Evolutionary conservation across 2,329 filamentous ascomycete genomes (phyloP).

Genomic region (Aspergillus luchuensis): DNA sequence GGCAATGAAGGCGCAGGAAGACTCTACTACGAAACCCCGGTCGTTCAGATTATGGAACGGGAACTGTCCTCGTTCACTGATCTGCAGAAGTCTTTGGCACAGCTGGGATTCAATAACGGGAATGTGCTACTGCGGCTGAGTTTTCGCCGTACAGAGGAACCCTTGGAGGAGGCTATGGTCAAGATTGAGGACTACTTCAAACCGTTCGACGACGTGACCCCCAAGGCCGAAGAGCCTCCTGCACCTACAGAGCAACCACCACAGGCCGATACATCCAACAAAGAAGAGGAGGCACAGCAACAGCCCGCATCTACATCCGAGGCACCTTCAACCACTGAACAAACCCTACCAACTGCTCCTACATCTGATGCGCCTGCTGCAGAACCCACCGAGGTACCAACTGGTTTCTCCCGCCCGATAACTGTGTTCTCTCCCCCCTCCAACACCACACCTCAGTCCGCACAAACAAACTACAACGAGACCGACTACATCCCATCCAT

Average conservation of each 20-base stretch:
- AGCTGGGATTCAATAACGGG: conserved; percentile 84
- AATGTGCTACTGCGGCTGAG: conserved; percentile 75
- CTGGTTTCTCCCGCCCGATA: conserved; percentile 53
- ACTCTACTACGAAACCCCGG: conserved; percentile 84
- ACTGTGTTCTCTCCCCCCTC: conserved; percentile 77
- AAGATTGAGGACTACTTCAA: conserved; percentile 78
- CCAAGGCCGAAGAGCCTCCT: conserved; percentile 25
- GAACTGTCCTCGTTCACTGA: conserved; percentile 76
- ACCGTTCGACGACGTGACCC: conserved; percentile 38
- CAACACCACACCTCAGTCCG: conserved; percentile 73
- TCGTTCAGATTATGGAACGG: conserved; percentile 79
- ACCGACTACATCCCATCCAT: conserved; percentile 79
- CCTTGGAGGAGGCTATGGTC: conserved; percentile 80
- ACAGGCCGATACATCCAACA: conserved; percentile 12
- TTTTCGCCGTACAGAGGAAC: conserved; percentile 74
- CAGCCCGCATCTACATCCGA: conserved; percentile 16
- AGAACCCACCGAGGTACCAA: conserved; percentile 27
- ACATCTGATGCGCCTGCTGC: conserved; percentile 14
- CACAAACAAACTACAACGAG: conserved; percentile 67
- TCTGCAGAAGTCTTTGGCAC: conserved; percentile 83
- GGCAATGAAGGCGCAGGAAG: conserved; percentile 66
- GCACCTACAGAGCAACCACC: conserved; percentile 20
- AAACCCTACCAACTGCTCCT: conserved; percentile 18
- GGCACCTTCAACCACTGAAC: conserved; percentile 12
- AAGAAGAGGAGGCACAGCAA: conserved; percentile 14